These are phyloP conservation scores for Neoarthrinium moseri DNA, from an alignment of 2,329 filamentous ascomycete species.

Conservation along the genomic window DNA sequence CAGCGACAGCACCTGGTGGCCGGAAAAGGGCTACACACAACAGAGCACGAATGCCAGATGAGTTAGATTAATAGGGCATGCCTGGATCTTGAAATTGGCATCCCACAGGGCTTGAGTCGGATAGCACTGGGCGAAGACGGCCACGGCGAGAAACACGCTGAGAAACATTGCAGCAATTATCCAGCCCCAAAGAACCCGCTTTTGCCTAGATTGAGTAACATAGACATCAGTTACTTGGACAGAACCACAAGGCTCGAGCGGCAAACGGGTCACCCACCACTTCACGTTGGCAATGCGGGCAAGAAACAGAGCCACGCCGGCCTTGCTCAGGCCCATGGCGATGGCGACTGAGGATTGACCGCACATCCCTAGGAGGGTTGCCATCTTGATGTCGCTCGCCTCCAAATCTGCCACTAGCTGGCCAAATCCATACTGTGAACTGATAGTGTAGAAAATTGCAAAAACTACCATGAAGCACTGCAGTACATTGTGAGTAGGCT, in stretches of 20 bases:
- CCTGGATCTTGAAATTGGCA: constrained; percentile 5
- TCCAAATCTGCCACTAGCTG: constrained; percentile 12
- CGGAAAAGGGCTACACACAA: constrained; percentile 12
- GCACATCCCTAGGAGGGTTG: constrained; percentile 12
- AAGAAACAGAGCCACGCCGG: constrained; percentile 15
- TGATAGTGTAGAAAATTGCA: constrained; percentile 9
- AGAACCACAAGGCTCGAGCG: no score
- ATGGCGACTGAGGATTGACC: constrained; percentile 13
- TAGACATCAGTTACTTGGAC: neutral
- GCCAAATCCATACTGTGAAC: constrained; percentile 14
- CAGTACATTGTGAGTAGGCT: no score
- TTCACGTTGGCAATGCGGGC: constrained; percentile 14
- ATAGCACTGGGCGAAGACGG: constrained; percentile 14
- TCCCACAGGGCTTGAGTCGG: constrained; percentile 16
- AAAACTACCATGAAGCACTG: constrained; percentile 3
- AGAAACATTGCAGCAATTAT: constrained; percentile 16
- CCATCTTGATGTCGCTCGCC: constrained; percentile 11
- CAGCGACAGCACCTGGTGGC: neutral
- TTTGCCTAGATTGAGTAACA: constrained; percentile 12
- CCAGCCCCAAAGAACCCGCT: constrained; percentile 17
- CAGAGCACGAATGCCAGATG: constrained; percentile 16
- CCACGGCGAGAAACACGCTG: constrained; percentile 11
- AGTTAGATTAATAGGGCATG: constrained; percentile 13
- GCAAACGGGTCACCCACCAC: constrained; percentile 10
- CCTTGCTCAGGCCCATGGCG: constrained; percentile 16